These are phyloP conservation scores for Chrysanthemum makinoi DNA, from an alignment of 129 eudicot species.

Conservation along the genomic window DNA sequence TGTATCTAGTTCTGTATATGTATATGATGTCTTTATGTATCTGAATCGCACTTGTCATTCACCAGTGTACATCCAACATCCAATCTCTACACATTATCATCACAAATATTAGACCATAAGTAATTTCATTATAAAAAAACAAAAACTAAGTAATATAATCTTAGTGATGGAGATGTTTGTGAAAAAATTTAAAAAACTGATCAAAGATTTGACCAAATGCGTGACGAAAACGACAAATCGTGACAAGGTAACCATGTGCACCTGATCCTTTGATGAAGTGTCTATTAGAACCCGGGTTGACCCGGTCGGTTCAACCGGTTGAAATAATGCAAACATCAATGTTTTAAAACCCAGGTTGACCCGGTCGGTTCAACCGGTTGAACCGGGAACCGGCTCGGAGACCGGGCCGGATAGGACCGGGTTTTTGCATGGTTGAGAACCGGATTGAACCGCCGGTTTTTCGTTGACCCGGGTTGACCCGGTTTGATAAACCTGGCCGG, in stretches of 20 bases:
- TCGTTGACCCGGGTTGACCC: no score
- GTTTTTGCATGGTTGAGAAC: no score
- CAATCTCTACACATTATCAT: constrained; percentile 57
- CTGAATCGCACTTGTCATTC: constrained; percentile 62
- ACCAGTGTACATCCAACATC: constrained; percentile 98
- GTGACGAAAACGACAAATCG: constrained; percentile 58
- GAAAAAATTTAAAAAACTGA: not conserved
- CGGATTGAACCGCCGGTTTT: no score
- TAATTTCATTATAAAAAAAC: not conserved
- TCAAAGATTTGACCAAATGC: constrained; percentile 36
- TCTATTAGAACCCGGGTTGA: not conserved
- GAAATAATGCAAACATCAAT: constrained; percentile 8
- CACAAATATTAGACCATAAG: not conserved
- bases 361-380: no score
- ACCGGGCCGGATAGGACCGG: no score
- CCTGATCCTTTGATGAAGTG: constrained; percentile 50
- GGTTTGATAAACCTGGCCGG: no score
- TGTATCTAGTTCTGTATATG: no score
- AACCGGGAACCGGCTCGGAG: no score
- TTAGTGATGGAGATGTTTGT: constrained; percentile 18
- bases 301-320: no score
- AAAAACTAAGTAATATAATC: not conserved
- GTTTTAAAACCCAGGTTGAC: no score
- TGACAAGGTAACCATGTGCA: constrained; percentile 73
- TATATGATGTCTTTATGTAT: no score